A percentile compares a stretch with the other conserved stretches of the same genome.
These are phyloP conservation scores for Dalbergia cochinchinensis DNA, from an alignment of 306 rosid genomes.

Conservation along the genomic window DNA sequence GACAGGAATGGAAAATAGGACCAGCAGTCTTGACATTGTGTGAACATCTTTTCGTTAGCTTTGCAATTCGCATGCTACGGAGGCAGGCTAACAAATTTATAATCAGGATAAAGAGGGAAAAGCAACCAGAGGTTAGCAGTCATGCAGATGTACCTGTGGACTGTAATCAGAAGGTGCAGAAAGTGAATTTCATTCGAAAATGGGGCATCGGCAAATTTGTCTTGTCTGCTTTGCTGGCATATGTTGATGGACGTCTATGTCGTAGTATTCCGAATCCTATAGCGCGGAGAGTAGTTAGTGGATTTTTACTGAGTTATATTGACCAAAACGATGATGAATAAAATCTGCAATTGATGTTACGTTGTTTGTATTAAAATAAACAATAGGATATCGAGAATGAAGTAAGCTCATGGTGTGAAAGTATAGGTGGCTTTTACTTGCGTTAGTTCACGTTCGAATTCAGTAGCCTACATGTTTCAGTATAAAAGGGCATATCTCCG, in stretches of 20 bases:
- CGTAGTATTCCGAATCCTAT: constrained; percentile 89
- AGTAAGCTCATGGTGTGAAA: neutral
- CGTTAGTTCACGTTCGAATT: neutral
- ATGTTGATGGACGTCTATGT: constrained; percentile 88
- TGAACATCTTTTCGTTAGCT: constrained; percentile 93
- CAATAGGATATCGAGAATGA: constrained; percentile 9
- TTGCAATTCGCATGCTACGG: constrained; percentile 82
- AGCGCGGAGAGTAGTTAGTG: constrained; percentile 88
- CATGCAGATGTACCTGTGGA: constrained; percentile 44
- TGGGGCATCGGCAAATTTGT: constrained; percentile 83
- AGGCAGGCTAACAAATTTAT: constrained; percentile 67
- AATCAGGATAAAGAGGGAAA: constrained; percentile 56
- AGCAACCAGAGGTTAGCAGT: constrained; percentile 47
- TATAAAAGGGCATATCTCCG: neutral
- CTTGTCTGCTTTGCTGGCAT: constrained; percentile 83
- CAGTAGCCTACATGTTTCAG: neutral
- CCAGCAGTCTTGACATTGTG: constrained; percentile 81
- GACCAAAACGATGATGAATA: constrained; percentile 61
- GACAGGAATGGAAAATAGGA: constrained; percentile 88
- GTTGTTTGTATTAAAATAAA: neutral
- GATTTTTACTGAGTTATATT: constrained; percentile 79
- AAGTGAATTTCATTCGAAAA: constrained; percentile 57
- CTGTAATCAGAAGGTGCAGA: constrained; percentile 43
- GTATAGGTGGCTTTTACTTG: neutral
- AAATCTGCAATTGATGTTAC: neutral